Conservation (phyloP, 768 basidiomycete species). For the Dictyophora rubrovolvata region DNA sequence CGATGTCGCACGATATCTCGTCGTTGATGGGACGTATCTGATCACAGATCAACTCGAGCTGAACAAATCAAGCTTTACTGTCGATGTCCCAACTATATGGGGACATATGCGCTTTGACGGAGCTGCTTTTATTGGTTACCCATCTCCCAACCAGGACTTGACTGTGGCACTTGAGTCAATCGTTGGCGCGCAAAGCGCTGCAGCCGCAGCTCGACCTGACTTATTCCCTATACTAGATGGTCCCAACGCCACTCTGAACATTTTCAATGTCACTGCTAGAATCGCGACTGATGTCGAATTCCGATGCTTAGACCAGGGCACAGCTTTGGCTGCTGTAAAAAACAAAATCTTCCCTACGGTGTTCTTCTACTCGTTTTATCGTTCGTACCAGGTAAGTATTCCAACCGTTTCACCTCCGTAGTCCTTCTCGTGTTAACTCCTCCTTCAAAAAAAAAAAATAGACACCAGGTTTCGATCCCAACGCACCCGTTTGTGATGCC, state of each 20-base stretch:
- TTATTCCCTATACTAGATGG: constrained; percentile 32
- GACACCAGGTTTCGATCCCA: constrained; percentile 32
- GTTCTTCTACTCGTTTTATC: constrained; percentile 39
- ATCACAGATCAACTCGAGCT: constrained; percentile 28
- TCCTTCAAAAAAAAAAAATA: constrained; percentile 8
- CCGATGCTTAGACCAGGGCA: constrained; percentile 40
- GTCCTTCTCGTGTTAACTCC: neutral
- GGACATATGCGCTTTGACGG: constrained; percentile 46
- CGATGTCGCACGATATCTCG: constrained; percentile 26
- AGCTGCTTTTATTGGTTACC: constrained; percentile 33
- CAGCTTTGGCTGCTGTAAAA: constrained; percentile 31
- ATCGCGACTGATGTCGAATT: constrained; percentile 37
- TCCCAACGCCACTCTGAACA: constrained; percentile 27
- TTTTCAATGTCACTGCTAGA: constrained; percentile 38
- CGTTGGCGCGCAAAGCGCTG: constrained; percentile 11
- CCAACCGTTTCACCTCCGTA: neutral
- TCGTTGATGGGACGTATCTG: constrained; percentile 40
- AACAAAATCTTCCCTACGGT: constrained; percentile 33
- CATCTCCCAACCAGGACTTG: constrained; percentile 16
- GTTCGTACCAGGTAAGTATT: constrained; percentile 23
- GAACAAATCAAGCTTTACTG: constrained; percentile 28
- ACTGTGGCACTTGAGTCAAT: constrained; percentile 13
- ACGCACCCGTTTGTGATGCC: constrained; percentile 34
- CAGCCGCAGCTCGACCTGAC: constrained; percentile 17
- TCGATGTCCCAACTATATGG: constrained; percentile 36